Conservation (phyloP, 345 rosid genomes). For the Populus pruinosa region DNA sequence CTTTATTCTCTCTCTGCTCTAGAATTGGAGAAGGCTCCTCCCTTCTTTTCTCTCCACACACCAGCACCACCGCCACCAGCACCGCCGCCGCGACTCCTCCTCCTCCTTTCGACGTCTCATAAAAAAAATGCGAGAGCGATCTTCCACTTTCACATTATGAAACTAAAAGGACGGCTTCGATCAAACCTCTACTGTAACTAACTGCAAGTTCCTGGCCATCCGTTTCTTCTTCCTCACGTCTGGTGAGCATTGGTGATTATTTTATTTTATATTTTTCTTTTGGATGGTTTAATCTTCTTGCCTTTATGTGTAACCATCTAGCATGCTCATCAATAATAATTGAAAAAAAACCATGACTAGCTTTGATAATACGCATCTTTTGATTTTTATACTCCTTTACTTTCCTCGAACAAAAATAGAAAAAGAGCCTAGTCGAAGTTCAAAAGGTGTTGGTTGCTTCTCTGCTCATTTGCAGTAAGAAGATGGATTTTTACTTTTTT, state of each 20-base stretch:
- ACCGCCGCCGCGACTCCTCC: too few relatives aligned
- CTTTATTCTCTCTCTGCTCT: neutral
- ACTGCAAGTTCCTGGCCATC: slow-evolving; percentile 6
- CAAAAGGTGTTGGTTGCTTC: too few relatives aligned
- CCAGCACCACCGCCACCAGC: neutral
- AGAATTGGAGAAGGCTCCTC: too few relatives aligned
- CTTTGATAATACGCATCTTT: neutral
- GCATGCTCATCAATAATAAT: too few relatives aligned
- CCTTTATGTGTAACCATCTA: too few relatives aligned
- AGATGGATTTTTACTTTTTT: too few relatives aligned
- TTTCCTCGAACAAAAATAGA: too few relatives aligned
- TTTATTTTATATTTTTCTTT: neutral
- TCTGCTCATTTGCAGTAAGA: too few relatives aligned
- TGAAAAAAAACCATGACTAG: neutral
- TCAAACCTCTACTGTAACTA: slow-evolving; percentile 18
- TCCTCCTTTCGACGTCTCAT: neutral
- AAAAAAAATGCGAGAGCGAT: neutral
- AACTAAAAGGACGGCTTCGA: slow-evolving; percentile 16
- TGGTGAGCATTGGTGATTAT: slow-evolving; percentile 8
- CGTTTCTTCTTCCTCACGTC: neutral
- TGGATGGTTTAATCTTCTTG: neutral
- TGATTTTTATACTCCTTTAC: too few relatives aligned
- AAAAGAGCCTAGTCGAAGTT: too few relatives aligned
- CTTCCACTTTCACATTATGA: neutral
- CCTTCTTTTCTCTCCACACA: neutral